Evolutionary conservation across 2,329 filamentous ascomycete species (phyloP), one percentile per base, ranked within the genome.

Genomic region (Alternaria brassicicola): DNA sequence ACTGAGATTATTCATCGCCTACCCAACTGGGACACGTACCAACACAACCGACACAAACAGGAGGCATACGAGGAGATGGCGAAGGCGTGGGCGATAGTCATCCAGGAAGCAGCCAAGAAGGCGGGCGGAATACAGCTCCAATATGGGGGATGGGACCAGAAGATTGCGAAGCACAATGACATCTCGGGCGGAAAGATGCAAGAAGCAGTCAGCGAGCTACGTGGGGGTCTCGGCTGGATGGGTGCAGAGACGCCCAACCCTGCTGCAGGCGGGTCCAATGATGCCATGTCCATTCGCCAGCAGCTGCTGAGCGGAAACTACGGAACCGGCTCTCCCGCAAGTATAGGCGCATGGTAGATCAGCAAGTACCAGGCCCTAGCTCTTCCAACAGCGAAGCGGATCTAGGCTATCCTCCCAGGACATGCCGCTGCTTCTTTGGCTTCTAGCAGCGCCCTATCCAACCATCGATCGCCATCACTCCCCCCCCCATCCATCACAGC

Each of bases 41-140:
- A 92, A 62, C 90, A 97, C 79, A 93, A 93, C 65, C 86, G 97
- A 69, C 92, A 96, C 81, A 97, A 97, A 78, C 90, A 97, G 66
- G 92, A 92, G 63, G 93, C 94, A 6, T 99, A 99, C 74, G 94
- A 99, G 71, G 95, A 98, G 74, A 93, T 99, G 63, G 89, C 92
- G 25, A 92, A 90, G 71, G 95, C 95, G 1, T 99, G 95, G 95
- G 89, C 92, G 15, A 78, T 96, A 66, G 94, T 97, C 48, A 90
- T 99, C 67, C 89, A 89, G 61, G 95, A 99, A 78, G 92, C 93
- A 2, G 89, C 90, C 21, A 98, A 98, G 81, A 86, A 91, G 66
- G 94, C 92, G 10, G 93, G 92, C 26, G 95, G 95, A 31, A 95
- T 98, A 70, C 88, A 92, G 65, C 75, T 99, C 64, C 91, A 97